Conservation (phyloP, 2,329 filamentous ascomycete genomes). For the Domatiomyces catenatus region DNA sequence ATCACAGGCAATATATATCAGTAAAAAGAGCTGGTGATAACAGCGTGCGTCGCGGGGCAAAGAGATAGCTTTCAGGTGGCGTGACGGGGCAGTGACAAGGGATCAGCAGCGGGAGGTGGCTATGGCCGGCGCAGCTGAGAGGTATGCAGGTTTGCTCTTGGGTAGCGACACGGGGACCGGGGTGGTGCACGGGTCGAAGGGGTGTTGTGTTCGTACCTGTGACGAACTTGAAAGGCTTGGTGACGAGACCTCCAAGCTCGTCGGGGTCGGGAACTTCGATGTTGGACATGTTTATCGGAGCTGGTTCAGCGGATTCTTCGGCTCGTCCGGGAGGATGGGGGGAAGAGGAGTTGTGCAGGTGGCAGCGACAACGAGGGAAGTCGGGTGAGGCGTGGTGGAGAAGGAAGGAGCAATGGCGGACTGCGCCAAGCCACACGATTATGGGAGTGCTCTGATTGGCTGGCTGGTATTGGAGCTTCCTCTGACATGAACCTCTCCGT, state of each 20-base stretch:
- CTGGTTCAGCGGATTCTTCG: not conserved
- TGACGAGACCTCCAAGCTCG: constrained; percentile 62
- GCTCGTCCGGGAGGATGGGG: not conserved
- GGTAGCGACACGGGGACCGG: not conserved
- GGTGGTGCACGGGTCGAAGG: not conserved
- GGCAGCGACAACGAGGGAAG: constrained; percentile 4
- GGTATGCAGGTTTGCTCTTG: not conserved
- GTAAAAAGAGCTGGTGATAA: not conserved
- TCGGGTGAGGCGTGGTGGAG: constrained; percentile 15
- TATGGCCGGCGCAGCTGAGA: not conserved
- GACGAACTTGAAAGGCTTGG: constrained; percentile 89
- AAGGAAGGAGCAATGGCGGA: constrained; percentile 1
- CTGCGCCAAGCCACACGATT: constrained; percentile 3
- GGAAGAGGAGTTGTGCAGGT: constrained; percentile 16
- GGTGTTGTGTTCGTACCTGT: constrained; percentile 23
- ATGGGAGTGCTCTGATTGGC: constrained; percentile 7
- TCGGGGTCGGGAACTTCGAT: constrained; percentile 45
- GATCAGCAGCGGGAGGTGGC: not conserved
- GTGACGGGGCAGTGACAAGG: not conserved
- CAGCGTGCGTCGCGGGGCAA: too few species aligned
- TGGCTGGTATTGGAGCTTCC: constrained; percentile 1
- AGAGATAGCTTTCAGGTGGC: not conserved
- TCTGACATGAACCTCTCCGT: constrained; percentile 3
- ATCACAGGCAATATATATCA: constrained; percentile 9
- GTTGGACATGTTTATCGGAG: constrained; percentile 62